These are phyloP conservation scores for Volvox reticuliferus DNA, from an alignment of 139 green algal genomes.

Conservation along the genomic window DNA sequence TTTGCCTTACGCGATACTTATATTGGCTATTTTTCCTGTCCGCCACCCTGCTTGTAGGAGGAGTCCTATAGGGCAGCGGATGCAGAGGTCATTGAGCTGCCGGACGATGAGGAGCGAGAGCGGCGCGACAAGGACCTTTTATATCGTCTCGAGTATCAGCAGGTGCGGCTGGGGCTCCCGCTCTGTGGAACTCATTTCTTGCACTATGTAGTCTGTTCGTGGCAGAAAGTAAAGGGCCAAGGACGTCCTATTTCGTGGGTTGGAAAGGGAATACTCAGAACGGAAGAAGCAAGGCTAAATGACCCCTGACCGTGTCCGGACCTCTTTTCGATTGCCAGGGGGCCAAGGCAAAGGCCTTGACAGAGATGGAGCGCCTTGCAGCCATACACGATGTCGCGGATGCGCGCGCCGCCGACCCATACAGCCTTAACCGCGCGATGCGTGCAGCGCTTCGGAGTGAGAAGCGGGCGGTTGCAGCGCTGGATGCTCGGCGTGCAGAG, in stretches of 20 bases:
- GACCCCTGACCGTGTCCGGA: too few relatives aligned
- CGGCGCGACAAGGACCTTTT: slow-evolving; percentile 65
- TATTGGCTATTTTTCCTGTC: too few relatives aligned
- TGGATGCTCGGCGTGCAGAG: slow-evolving; percentile 53
- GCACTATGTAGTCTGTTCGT: too few relatives aligned
- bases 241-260: too few relatives aligned
- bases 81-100: slow-evolving; percentile 75
- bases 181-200: neutral
- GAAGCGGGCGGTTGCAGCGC: slow-evolving; percentile 46
- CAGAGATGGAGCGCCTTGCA: slow-evolving; percentile 46
- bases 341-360: slow-evolving; percentile 49
- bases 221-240: too few relatives aligned
- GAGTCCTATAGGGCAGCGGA: slow-evolving; percentile 75
- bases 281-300: too few relatives aligned
- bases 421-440: slow-evolving; percentile 72
- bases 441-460: slow-evolving; percentile 51
- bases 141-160: slow-evolving; percentile 67
- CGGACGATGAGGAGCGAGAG: slow-evolving; percentile 66
- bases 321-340: neutral
- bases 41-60: slow-evolving; percentile 54
- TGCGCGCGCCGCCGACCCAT: slow-evolving; percentile 58
- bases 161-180: neutral
- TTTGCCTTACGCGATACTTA: too few relatives aligned
- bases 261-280: too few relatives aligned
- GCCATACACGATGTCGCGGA: slow-evolving; percentile 60